These are phyloP conservation scores for Aspergillus texensis DNA, from an alignment of 2,329 filamentous ascomycete genomes.

Conservation along the genomic window DNA sequence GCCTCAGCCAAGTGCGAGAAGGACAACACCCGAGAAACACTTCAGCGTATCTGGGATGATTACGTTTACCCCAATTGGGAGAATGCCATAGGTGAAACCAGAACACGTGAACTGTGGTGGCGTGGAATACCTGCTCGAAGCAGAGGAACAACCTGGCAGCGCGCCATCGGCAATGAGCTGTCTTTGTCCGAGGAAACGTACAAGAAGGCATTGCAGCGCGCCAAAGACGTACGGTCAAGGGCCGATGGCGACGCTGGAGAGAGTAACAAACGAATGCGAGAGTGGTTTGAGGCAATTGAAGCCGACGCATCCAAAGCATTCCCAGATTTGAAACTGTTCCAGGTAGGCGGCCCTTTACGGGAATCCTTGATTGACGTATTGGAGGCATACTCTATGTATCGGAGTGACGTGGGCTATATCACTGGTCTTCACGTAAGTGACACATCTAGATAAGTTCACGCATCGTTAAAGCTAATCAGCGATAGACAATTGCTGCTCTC, in stretches of 20 bases:
- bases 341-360: constrained; percentile 56
- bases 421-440: constrained; percentile 58
- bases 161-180: constrained; percentile 64
- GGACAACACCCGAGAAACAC: constrained; percentile 54
- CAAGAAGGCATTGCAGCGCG: constrained; percentile 59
- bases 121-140: constrained; percentile 60
- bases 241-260: constrained; percentile 47
- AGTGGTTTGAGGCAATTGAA: constrained; percentile 58
- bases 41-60: constrained; percentile 64
- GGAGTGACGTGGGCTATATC: constrained; percentile 63
- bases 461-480: background rate
- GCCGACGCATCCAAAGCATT: constrained; percentile 58
- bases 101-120: constrained; percentile 67
- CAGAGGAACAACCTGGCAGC: constrained; percentile 61
- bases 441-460: background rate
- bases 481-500: constrained; percentile 57
- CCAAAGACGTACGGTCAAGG: constrained; percentile 51
- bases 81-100: constrained; percentile 54
- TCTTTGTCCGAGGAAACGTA: constrained; percentile 59
- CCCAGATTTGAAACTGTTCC: constrained; percentile 62
- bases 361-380: constrained; percentile 60
- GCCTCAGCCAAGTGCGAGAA: constrained; percentile 53
- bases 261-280: constrained; percentile 47
- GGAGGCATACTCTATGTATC: constrained; percentile 65
- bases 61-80: constrained; percentile 64